These are phyloP conservation scores for Myxozyma vanderwaltii DNA, from an alignment of 805 yeast species.

Conservation along the genomic window DNA sequence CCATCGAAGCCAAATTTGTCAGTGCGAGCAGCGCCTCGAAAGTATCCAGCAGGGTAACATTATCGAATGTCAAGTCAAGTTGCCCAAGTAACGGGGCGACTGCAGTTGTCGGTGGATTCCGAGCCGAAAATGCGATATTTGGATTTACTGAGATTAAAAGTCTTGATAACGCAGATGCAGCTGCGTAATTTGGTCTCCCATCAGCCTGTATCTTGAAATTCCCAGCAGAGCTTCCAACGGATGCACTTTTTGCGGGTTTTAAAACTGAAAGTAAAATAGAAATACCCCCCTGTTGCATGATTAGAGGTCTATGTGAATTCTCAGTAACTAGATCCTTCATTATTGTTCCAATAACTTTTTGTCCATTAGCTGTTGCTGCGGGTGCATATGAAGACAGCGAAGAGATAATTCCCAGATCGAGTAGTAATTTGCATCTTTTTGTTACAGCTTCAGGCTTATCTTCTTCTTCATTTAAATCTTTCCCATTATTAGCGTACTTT, in stretches of 20 bases:
- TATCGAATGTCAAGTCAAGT: slow-evolving; percentile 36
- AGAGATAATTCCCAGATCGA: slow-evolving; percentile 37
- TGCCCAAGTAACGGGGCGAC: slow-evolving; percentile 41
- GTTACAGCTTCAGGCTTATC: slow-evolving; percentile 35
- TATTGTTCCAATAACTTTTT: slow-evolving; percentile 37
- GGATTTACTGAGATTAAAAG: slow-evolving; percentile 44
- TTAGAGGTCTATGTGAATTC: slow-evolving; percentile 35
- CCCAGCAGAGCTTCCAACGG: neutral
- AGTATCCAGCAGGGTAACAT: slow-evolving; percentile 44
- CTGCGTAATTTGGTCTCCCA: slow-evolving; percentile 29
- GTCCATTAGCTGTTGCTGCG: slow-evolving; percentile 35
- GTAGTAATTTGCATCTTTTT: slow-evolving; percentile 36
- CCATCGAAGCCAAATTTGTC: slow-evolving; percentile 63
- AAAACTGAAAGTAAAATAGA: slow-evolving; percentile 33
- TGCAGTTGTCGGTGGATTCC: slow-evolving; percentile 40
- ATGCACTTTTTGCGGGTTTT: slow-evolving; percentile 13
- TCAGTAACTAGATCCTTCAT: slow-evolving; percentile 41
- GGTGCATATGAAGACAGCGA: slow-evolving; percentile 27
- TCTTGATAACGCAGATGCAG: slow-evolving; percentile 42
- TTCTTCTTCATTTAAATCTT: slow-evolving; percentile 31
- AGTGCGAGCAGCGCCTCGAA: slow-evolving; percentile 64
- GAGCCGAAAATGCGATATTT: slow-evolving; percentile 40
- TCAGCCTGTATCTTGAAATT: slow-evolving; percentile 21
- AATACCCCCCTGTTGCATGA: slow-evolving; percentile 44
- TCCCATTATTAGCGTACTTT: slow-evolving; percentile 38